Percentiles rank a stretch among this genome's conserved stretches.
These are phyloP conservation scores for Coemansia sp. DNA, from an alignment of 192 early-diverging fungal species.

Conservation along the genomic window DNA sequence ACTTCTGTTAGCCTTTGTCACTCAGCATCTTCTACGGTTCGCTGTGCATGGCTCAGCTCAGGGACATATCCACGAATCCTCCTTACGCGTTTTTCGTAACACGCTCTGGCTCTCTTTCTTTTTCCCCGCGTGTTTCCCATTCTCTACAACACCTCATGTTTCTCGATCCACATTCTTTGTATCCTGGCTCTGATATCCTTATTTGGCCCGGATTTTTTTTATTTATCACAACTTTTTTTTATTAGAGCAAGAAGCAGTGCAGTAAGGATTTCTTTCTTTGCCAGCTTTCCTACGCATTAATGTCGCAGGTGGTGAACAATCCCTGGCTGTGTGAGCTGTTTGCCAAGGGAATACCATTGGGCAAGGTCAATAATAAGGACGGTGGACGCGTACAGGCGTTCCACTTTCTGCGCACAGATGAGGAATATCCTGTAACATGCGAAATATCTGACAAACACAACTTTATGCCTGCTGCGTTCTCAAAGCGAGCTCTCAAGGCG, in stretches of 20 bases:
- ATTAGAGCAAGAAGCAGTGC: background rate
- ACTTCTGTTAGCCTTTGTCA: background rate
- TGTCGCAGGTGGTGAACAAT: conserved; percentile 24
- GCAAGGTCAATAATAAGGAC: conserved; percentile 9
- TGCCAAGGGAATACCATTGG: background rate
- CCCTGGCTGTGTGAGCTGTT: conserved; percentile 34
- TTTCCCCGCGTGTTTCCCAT: background rate
- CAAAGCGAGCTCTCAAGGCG: conserved; percentile 9
- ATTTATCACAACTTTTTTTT: background rate
- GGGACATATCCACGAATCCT: background rate
- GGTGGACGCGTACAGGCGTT: conserved; percentile 30
- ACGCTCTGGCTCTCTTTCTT: background rate
- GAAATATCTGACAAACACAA: conserved; percentile 44
- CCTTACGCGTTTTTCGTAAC: background rate
- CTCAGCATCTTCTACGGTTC: background rate
- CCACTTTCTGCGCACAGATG: conserved; percentile 3
- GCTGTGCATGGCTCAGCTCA: background rate
- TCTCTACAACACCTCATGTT: background rate
- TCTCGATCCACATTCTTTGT: background rate
- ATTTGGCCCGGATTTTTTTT: background rate
- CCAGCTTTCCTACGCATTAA: background rate
- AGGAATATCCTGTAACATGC: conserved; percentile 27
- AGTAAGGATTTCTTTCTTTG: background rate
- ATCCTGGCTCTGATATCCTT: too few relatives aligned
- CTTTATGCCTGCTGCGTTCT: conserved; percentile 35